Base-by-base conservation (phyloP, 1,139 yeast genomes). In the Blastobotrys capitulatus region DNA sequence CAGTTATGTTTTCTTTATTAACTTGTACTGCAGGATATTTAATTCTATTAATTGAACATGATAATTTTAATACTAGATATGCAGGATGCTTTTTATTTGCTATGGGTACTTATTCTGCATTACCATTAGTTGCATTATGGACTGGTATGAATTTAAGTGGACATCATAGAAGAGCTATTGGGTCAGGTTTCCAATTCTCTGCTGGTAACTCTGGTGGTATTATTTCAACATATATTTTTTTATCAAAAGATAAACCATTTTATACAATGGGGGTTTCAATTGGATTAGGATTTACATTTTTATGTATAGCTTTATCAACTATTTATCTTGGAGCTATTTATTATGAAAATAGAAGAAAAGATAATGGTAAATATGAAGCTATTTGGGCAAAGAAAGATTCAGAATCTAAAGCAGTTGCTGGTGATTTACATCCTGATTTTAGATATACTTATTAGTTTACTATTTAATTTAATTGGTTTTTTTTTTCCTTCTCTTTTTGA, bases 151-250 rank as follows among this genome's bases (percentile, higher is more conserved):
- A 83, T 61, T 77, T 79, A 56, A 79, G 83, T 8, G 88, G 90
- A 35, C 90, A 84, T 62, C 69, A 79, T 50, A 74, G 90, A 64
- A 82, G 83, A 57, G 74, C 85, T 31, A 83, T 83, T 18, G 87
- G 86, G 47, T 79, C 88, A 16, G 88, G 86, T 1, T 81, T 82
- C 75, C 86, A 82, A 60, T 78, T 86, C 57, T 92, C 92, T 1
- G 83, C 84, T 63, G 94, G 92, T 55, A 85, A 86, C 67, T 82
- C 83, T 61, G 94, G 94, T 54, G 94, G 92, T 60, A 85, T 85
- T 25, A 68, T 5, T 46, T 68, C 13, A 37, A 79, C 89, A 1
- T 83, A 75, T 60, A 69, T 82, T 26, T 83, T 79, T 70, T 71
- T 80, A 46, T 60, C 74, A 34, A 65, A 67, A 43, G 86, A 81